A percentile compares a stretch with the other conserved stretches of the same genome.
These are phyloP conservation scores for Pestalotiopsis sp. DNA, from an alignment of 2,329 filamentous ascomycete genomes.

Conservation along the genomic window DNA sequence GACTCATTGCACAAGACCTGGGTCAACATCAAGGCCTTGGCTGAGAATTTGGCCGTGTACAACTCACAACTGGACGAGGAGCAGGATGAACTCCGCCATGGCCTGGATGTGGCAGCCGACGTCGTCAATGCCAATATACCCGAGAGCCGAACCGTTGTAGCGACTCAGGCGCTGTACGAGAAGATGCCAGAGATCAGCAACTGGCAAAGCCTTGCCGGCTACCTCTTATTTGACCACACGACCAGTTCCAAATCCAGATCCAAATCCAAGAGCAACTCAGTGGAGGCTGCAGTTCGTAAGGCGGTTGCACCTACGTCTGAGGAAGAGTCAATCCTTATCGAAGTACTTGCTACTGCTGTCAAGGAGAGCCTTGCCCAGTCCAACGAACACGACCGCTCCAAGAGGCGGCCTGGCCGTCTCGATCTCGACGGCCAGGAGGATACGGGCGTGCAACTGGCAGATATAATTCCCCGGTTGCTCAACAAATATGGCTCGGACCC, in stretches of 20 bases:
- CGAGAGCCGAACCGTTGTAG: conserved; percentile 82
- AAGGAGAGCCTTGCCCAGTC: conserved; percentile 69
- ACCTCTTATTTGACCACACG: conserved; percentile 90
- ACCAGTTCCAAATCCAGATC: conserved; percentile 55
- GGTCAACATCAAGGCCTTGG: conserved; percentile 89
- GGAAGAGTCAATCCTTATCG: conserved; percentile 83
- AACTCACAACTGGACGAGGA: conserved; percentile 68
- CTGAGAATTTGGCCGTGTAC: conserved; percentile 79
- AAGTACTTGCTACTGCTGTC: conserved; percentile 82
- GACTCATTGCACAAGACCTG: conserved; percentile 77
- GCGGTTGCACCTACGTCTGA: conserved; percentile 71
- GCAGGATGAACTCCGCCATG: conserved; percentile 45
- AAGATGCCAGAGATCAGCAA: conserved; percentile 77
- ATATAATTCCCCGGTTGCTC: conserved; percentile 78
- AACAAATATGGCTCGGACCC: conserved; percentile 93
- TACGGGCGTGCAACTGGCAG: conserved; percentile 74
- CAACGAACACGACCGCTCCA: conserved; percentile 63
- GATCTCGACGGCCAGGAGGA: conserved; percentile 75
- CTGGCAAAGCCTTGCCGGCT: conserved; percentile 88
- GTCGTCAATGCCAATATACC: conserved; percentile 63
- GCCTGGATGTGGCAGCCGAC: conserved; percentile 50
- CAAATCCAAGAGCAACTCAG: conserved; percentile 54
- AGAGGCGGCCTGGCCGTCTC: conserved; percentile 57
- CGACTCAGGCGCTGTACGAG: conserved; percentile 82
- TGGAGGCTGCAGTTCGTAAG: conserved; percentile 65